These are phyloP conservation scores for Cyathus striatus DNA, from an alignment of 768 basidiomycete genomes.

Conservation along the genomic window DNA sequence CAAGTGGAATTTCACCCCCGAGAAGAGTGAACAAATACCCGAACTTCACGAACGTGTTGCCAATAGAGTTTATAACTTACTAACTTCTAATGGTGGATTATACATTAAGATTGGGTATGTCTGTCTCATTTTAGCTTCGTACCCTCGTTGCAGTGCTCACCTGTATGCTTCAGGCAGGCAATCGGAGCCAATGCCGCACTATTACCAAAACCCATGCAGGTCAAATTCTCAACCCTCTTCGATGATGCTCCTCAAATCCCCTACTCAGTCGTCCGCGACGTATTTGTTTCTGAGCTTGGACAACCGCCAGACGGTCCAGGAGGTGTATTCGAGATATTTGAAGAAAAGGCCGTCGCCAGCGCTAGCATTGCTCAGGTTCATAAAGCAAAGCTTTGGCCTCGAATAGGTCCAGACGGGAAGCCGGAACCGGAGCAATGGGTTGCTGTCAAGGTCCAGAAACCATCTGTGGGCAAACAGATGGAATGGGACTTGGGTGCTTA, in stretches of 20 bases:
- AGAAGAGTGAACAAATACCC: slow-evolving; percentile 68
- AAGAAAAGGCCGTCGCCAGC: slow-evolving; percentile 72
- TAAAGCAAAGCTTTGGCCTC: slow-evolving; percentile 53
- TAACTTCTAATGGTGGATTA: slow-evolving; percentile 78
- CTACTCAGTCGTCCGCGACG: slow-evolving; percentile 59
- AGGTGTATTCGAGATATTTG: slow-evolving; percentile 77
- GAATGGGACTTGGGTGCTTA: slow-evolving; percentile 78
- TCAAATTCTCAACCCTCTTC: slow-evolving; percentile 78
- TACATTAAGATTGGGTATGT: slow-evolving; percentile 75
- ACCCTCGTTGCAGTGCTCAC: slow-evolving; percentile 1
- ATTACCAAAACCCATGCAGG: slow-evolving; percentile 78
- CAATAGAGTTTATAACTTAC: slow-evolving; percentile 65
- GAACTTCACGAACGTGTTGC: slow-evolving; percentile 84
- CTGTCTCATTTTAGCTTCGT: background rate
- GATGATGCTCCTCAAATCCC: slow-evolving; percentile 87
- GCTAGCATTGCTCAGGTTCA: slow-evolving; percentile 95
- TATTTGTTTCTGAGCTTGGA: slow-evolving; percentile 69
- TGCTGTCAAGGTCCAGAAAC: slow-evolving; percentile 93
- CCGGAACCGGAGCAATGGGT: slow-evolving; percentile 55
- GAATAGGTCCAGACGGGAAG: slow-evolving; percentile 20
- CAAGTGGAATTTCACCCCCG: slow-evolving; percentile 81
- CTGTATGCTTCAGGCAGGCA: slow-evolving; percentile 48
- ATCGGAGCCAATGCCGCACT: slow-evolving; percentile 84
- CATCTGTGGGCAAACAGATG: slow-evolving; percentile 80
- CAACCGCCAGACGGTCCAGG: slow-evolving; percentile 57